phyloP scores from a whole-genome alignment of 805 yeast species.

The Cyberlindnera mississippiensis region DNA sequence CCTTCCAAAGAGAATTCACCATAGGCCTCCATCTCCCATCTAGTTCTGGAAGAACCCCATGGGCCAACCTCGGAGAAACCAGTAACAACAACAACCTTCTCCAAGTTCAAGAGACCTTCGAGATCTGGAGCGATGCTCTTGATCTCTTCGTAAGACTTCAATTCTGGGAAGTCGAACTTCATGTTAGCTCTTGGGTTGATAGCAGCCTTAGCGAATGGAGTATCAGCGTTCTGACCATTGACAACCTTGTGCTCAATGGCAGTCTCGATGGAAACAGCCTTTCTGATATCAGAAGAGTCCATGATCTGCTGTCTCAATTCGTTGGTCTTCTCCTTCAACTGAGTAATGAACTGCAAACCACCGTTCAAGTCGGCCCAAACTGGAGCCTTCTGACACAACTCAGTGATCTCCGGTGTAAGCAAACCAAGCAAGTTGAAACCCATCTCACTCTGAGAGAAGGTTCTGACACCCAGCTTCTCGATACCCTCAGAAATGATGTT shows the following conservation, averaged over 20 bases:
- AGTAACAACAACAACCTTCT: slow-evolving; percentile 88
- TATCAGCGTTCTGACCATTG: slow-evolving; percentile 84
- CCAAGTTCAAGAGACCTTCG: slow-evolving; percentile 89
- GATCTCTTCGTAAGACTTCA: slow-evolving; percentile 73
- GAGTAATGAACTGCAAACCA: slow-evolving; percentile 91
- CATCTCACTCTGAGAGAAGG: slow-evolving; percentile 98
- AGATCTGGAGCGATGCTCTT: slow-evolving; percentile 67
- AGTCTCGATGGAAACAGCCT: slow-evolving; percentile 92
- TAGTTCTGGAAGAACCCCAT: slow-evolving; percentile 98
- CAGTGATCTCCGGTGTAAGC: slow-evolving; percentile 78
- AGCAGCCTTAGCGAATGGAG: slow-evolving; percentile 70
- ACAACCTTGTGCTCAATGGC: slow-evolving; percentile 80
- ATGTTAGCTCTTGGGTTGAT: slow-evolving; percentile 94
- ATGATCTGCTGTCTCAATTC: slow-evolving; percentile 69
- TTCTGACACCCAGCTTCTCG: slow-evolving; percentile 92
- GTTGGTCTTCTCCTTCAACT: slow-evolving; percentile 83
- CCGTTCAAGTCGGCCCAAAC: slow-evolving; percentile 98
- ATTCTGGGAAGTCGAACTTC: slow-evolving; percentile 87
- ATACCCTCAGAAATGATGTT: slow-evolving; percentile 97
- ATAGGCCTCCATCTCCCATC: slow-evolving; percentile 98
- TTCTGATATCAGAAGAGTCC: slow-evolving; percentile 86
- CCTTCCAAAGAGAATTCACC: slow-evolving; percentile 98
- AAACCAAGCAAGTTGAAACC: slow-evolving; percentile 96
- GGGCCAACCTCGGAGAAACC: slow-evolving; percentile 99
- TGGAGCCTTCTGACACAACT: slow-evolving; percentile 88